phyloP scores from a whole-genome alignment of 805 yeast species.

The Ogataea trehalophila region DNA sequence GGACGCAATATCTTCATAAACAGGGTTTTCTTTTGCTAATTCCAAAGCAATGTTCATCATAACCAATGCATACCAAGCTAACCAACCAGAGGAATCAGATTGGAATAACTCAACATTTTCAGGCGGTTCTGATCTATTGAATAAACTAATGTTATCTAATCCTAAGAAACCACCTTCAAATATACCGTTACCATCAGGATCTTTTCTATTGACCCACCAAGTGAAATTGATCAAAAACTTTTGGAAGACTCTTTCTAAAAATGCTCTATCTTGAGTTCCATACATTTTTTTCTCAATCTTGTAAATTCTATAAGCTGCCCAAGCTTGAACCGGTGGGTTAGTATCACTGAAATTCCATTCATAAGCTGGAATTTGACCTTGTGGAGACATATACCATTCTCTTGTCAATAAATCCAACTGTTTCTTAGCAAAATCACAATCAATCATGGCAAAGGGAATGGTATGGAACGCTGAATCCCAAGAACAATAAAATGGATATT shows the following conservation, averaged over 20 bases:
- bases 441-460: slow-evolving; percentile 88
- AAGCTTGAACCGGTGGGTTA: slow-evolving; percentile 97
- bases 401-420: slow-evolving; percentile 82
- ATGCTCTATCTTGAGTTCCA: slow-evolving; percentile 74
- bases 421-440: slow-evolving; percentile 85
- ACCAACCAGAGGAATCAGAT: slow-evolving; percentile 97
- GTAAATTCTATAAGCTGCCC: slow-evolving; percentile 86
- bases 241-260: slow-evolving; percentile 89
- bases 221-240: slow-evolving; percentile 84
- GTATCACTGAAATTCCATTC: slow-evolving; percentile 96
- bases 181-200: slow-evolving; percentile 77
- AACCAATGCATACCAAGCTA: slow-evolving; percentile 87
- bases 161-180: slow-evolving; percentile 95
- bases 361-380: slow-evolving; percentile 95
- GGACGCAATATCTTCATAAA: slow-evolving; percentile 89
- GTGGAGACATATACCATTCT: slow-evolving; percentile 98
- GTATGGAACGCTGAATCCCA: slow-evolving; percentile 98
- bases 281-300: slow-evolving; percentile 83
- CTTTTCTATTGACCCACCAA: slow-evolving; percentile 97
- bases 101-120: slow-evolving; percentile 88
- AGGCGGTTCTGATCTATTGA: slow-evolving; percentile 92
- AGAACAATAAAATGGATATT: slow-evolving; percentile 92
- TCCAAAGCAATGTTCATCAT: slow-evolving; percentile 92
- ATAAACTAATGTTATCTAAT: slow-evolving; percentile 86
- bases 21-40: slow-evolving; percentile 77